These are phyloP conservation scores for Dendrothele bispora DNA, from an alignment of 768 basidiomycete species.

Conservation along the genomic window DNA sequence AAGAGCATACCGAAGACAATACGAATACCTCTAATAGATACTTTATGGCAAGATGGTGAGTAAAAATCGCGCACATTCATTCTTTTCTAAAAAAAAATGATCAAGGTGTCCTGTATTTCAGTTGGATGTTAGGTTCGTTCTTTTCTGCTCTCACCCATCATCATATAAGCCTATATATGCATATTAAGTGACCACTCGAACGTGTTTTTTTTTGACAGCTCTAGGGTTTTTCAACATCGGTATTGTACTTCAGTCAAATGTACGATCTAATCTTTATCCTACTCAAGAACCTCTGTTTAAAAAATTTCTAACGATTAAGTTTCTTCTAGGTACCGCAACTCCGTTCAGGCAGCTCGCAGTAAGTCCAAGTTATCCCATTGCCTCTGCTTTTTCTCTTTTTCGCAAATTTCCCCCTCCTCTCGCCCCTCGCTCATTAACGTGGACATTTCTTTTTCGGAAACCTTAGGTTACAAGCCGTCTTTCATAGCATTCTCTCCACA, in stretches of 20 bases:
- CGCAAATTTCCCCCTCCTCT: neutral
- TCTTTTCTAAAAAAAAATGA: neutral
- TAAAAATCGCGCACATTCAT: neutral
- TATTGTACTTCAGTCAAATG: conserved; percentile 13
- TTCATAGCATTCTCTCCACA: conserved; percentile 19
- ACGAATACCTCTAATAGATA: conserved; percentile 15
- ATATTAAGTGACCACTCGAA: neutral
- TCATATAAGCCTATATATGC: neutral
- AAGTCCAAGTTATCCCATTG: too few species aligned
- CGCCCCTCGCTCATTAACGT: neutral
- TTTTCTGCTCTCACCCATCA: neutral
- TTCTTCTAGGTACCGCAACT: conserved; percentile 13
- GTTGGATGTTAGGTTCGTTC: conserved; percentile 14
- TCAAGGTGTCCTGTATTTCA: conserved; percentile 16
- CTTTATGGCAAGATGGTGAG: conserved; percentile 19
- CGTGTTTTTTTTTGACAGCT: conserved; percentile 1
- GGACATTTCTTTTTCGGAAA: neutral
- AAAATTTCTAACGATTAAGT: neutral
- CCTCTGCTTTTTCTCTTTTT: too few species aligned
- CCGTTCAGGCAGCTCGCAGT: conserved; percentile 17
- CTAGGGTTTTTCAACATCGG: conserved; percentile 18
- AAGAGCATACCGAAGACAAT: conserved; percentile 10
- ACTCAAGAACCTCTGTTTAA: neutral
- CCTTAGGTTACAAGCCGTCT: conserved; percentile 15
- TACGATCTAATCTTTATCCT: conserved; percentile 4